These are phyloP conservation scores for Gossypium aridum DNA, from an alignment of 441 rosid species.

Conservation along the genomic window DNA sequence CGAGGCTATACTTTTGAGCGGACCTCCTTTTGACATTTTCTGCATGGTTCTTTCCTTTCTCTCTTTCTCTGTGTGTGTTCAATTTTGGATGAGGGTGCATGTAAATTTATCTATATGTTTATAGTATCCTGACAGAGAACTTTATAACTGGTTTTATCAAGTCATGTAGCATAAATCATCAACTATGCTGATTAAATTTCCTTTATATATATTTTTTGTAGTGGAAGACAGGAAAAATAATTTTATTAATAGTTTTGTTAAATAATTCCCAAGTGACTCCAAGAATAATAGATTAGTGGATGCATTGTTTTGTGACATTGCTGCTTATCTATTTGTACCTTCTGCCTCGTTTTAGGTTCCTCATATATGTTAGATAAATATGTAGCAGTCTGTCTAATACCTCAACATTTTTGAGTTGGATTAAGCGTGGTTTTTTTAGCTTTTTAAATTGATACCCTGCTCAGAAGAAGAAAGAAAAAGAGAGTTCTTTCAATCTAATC, in stretches of 20 bases:
- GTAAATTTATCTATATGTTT: not conserved
- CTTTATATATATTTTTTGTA: not conserved
- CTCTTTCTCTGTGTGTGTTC: not conserved
- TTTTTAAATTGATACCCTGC: not conserved
- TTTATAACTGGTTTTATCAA: not conserved
- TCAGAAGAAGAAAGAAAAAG: not conserved
- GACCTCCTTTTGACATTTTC: conserved; percentile 59
- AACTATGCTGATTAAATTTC: not conserved
- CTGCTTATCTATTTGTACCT: not conserved
- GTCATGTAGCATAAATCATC: not conserved
- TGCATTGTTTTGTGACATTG: not conserved
- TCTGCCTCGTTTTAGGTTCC: not conserved
- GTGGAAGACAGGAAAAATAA: not conserved
- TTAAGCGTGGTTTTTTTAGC: not conserved
- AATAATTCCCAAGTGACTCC: not conserved
- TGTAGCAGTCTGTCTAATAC: not conserved
- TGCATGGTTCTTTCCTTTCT: conserved; percentile 36
- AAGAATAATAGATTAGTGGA: not conserved
- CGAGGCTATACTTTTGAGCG: conserved; percentile 55
- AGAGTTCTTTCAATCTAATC: not conserved
- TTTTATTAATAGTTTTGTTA: not conserved
- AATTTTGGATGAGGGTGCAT: not conserved
- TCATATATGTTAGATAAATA: not conserved
- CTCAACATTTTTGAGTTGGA: not conserved
- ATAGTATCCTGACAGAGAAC: not conserved